phyloP scores from a whole-genome alignment of 441 rosid species.

The Francoa sonchifolia region DNA sequence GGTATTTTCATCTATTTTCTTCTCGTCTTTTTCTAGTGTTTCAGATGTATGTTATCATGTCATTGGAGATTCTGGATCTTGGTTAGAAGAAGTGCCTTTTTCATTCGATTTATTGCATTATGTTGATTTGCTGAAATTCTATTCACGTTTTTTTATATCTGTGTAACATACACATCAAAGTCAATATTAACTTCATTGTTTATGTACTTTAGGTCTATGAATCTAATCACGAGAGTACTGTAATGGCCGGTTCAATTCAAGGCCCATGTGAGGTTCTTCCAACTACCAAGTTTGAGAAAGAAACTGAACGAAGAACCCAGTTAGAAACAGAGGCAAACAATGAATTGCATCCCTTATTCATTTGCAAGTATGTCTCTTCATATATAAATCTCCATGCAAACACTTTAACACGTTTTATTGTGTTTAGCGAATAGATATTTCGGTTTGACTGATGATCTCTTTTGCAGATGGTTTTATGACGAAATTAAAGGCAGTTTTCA shows the following conservation, averaged over 20 bases:
- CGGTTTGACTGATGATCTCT: neutral
- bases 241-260: constrained; percentile 39
- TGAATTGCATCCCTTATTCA: constrained; percentile 27
- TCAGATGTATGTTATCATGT: constrained; percentile 3
- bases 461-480: constrained; percentile 66
- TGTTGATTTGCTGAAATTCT: too few relatives aligned
- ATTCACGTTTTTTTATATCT: constrained; percentile 6
- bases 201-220: constrained; percentile 47
- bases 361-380: constrained; percentile 47
- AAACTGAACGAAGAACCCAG: constrained; percentile 27
- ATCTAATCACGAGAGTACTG: constrained; percentile 42
- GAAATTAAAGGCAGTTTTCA: constrained; percentile 44
- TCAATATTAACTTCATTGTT: neutral
- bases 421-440: neutral
- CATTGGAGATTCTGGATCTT: neutral
- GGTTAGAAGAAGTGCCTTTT: neutral
- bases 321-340: constrained; percentile 24
- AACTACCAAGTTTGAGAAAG: constrained; percentile 37
- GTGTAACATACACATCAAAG: neutral
- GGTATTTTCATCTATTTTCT: constrained; percentile 23
- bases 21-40: neutral
- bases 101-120: too few relatives aligned
- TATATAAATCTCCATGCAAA: neutral
- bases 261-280: constrained; percentile 59
- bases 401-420: neutral